A percentile compares a stretch with the other conserved stretches of the same genome.
phyloP scores from a whole-genome alignment of 2,329 filamentous ascomycete species.

The Penicillium oxalicum region DNA sequence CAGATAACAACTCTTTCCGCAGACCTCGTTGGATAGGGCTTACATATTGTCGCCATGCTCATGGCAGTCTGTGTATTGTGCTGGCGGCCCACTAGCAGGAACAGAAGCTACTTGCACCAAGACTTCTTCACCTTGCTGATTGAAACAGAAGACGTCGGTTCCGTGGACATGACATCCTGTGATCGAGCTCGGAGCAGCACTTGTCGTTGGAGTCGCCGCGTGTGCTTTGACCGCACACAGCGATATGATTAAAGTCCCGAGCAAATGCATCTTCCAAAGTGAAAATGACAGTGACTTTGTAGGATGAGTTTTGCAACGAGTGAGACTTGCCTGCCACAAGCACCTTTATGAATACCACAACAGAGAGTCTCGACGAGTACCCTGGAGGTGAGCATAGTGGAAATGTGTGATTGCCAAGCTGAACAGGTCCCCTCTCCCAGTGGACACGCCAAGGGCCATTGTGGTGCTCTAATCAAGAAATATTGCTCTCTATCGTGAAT shows the following conservation, averaged over 20 bases:
- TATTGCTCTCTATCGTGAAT: background rate
- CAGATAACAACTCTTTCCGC: background rate
- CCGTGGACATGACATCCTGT: slow-evolving; percentile 50
- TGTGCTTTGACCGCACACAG: slow-evolving; percentile 12
- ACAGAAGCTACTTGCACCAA: slow-evolving; percentile 43
- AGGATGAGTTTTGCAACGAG: no score
- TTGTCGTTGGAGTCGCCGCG: slow-evolving; percentile 24
- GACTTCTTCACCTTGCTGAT: slow-evolving; percentile 32
- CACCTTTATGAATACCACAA: no score
- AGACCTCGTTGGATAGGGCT: background rate
- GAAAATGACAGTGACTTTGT: no score
- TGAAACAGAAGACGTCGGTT: slow-evolving; percentile 30
- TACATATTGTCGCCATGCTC: slow-evolving; percentile 54
- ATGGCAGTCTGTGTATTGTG: slow-evolving; percentile 62
- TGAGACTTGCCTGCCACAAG: no score
- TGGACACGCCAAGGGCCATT: slow-evolving; percentile 8
- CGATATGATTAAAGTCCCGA: slow-evolving; percentile 8
- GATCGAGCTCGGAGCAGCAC: slow-evolving; percentile 41
- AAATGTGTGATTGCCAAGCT: slow-evolving; percentile 22
- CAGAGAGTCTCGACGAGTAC: no score
- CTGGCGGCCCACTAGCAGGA: slow-evolving; percentile 51
- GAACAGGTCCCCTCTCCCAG: background rate
- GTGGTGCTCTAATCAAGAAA: background rate
- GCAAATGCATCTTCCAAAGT: slow-evolving; percentile 5
- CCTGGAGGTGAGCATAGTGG: no score